Percentiles rank a stretch among this genome's conserved stretches.
Conservation (phyloP, 805 yeast species). For the Huiozyma naganishii region DNA sequence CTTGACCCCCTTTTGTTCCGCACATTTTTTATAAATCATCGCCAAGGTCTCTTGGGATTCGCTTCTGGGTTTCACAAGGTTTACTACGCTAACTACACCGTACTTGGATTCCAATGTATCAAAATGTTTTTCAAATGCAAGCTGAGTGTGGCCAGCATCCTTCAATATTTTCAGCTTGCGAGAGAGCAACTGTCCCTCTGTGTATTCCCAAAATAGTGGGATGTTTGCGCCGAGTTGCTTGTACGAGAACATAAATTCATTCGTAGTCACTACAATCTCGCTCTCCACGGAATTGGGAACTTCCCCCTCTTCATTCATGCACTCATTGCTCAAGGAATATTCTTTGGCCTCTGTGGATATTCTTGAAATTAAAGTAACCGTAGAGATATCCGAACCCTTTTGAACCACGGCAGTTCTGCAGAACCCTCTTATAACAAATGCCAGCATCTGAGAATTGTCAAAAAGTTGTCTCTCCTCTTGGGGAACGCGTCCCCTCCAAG, state of each 20-base stretch:
- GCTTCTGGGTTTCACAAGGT: conserved; percentile 56
- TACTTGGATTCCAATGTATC: conserved; percentile 57
- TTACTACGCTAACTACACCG: conserved; percentile 77
- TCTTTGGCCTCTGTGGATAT: conserved; percentile 87
- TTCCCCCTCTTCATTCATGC: conserved; percentile 84
- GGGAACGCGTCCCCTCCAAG: conserved; percentile 60
- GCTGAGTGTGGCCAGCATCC: conserved; percentile 73
- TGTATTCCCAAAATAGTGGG: conserved; percentile 93
- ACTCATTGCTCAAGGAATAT: conserved; percentile 74
- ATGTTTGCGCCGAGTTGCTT: conserved; percentile 84
- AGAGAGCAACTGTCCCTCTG: conserved; percentile 48
- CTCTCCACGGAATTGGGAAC: conserved; percentile 90
- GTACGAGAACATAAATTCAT: conserved; percentile 50
- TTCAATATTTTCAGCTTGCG: conserved; percentile 76
- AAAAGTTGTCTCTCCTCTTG: conserved; percentile 43
- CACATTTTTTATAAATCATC: conserved; percentile 48
- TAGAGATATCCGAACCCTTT: conserved; percentile 15
- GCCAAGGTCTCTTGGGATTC: conserved; percentile 59
- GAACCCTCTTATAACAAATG: conserved; percentile 84
- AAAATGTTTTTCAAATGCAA: conserved; percentile 77
- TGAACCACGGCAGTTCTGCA: conserved; percentile 48
- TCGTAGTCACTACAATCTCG: conserved; percentile 58
- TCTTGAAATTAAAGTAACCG: conserved; percentile 73
- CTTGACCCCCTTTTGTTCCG: conserved; percentile 25
- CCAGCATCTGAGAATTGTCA: conserved; percentile 61